These are phyloP conservation scores for Metschnikowia gruessii DNA, from an alignment of 805 yeast genomes.

Conservation along the genomic window DNA sequence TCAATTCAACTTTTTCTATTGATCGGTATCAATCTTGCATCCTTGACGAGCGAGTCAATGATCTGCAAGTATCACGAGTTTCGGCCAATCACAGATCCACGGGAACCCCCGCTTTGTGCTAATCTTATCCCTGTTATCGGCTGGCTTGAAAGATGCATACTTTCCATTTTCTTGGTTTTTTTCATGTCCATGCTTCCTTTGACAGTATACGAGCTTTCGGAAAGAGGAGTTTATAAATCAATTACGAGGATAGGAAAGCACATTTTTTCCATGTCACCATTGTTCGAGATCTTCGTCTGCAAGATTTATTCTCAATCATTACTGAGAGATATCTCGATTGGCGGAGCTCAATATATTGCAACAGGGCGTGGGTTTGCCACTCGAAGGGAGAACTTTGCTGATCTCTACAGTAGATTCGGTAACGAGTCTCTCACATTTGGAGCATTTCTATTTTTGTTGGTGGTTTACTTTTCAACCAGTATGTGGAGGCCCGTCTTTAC, in stretches of 20 bases:
- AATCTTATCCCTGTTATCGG: conserved; percentile 70
- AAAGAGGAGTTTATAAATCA: conserved; percentile 78
- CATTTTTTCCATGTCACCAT: conserved; percentile 66
- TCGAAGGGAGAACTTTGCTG: conserved; percentile 72
- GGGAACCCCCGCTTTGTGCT: conserved; percentile 69
- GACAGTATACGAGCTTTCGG: conserved; percentile 75
- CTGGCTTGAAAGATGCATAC: conserved; percentile 79
- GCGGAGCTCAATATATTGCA: conserved; percentile 85
- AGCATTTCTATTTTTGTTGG: conserved; percentile 30
- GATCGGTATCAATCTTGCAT: conserved; percentile 65
- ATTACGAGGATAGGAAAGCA: conserved; percentile 67
- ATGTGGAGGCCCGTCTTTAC: conserved; percentile 91
- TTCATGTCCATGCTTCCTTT: conserved; percentile 77
- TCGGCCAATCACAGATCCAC: conserved; percentile 64
- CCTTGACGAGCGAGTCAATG: conserved; percentile 70
- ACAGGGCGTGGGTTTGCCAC: conserved; percentile 89
- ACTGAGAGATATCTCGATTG: conserved; percentile 68
- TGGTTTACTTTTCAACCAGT: conserved; percentile 39
- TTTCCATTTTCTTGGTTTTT: conserved; percentile 80
- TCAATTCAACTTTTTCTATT: conserved; percentile 72
- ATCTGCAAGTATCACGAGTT: conserved; percentile 64
- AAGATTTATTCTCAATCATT: conserved; percentile 73
- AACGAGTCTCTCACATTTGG: conserved; percentile 75
- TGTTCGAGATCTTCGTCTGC: conserved; percentile 81
- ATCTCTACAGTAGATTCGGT: conserved; percentile 73